These are phyloP conservation scores for Fremontodendron californicum DNA, from an alignment of 345 rosid species.

Conservation along the genomic window DNA sequence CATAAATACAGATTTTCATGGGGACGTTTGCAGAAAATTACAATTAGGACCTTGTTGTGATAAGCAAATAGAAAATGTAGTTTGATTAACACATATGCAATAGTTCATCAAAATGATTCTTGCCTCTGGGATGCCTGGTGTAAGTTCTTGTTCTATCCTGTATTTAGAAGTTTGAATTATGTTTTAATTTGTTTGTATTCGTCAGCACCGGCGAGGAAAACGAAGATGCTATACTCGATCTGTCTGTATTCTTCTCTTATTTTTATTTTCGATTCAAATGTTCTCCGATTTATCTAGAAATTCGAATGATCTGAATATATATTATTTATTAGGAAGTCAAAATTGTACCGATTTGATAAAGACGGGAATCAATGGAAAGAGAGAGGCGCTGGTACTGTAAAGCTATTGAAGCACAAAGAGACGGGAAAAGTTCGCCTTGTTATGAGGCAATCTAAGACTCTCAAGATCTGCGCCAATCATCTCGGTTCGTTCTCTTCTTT, in stretches of 20 bases:
- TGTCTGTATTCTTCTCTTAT: conserved; percentile 37
- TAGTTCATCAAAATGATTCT: background rate
- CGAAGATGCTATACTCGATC: conserved; percentile 74
- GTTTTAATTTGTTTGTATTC: background rate
- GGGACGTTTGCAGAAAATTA: background rate
- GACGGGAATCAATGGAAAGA: conserved; percentile 91
- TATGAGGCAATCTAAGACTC: conserved; percentile 89
- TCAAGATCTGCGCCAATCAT: conserved; percentile 99
- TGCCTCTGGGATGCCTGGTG: background rate
- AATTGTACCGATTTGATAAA: conserved; percentile 79
- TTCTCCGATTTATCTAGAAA: background rate
- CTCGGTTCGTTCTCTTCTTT: conserved; percentile 39
- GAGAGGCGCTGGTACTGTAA: conserved; percentile 91
- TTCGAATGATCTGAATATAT: background rate
- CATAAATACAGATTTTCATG: conserved; percentile 69
- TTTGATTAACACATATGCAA: background rate
- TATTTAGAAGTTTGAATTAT: background rate
- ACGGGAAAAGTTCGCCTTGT: conserved; percentile 78
- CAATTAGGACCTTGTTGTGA: background rate
- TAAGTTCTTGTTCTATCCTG: background rate
- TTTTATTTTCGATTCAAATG: background rate
- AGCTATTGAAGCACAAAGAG: conserved; percentile 74
- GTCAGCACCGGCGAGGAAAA: conserved; percentile 90
- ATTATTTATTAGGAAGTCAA: conserved; percentile 56
- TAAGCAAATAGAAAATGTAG: background rate